Base-by-base conservation (phyloP, 768 basidiomycete species). In the Lepiota brunneoincarnata region DNA sequence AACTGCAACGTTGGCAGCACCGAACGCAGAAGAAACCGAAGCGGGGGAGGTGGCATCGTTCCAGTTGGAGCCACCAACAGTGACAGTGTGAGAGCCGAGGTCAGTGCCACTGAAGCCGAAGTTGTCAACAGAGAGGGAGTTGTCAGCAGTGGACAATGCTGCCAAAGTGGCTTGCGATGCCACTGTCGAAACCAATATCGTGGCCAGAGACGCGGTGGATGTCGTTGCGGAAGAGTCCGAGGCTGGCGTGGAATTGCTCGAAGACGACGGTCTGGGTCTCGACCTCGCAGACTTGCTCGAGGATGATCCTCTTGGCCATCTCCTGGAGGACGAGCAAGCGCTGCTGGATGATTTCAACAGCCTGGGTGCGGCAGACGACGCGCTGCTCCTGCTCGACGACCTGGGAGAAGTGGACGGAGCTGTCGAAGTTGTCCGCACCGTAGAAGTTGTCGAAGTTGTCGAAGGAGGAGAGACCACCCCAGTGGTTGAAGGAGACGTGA, bases 201-300 rank as follows among this genome's bases (percentile, higher is more conserved):
- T 65, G 68, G 42, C 69, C 69, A 17, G 74, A 74, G 58, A 61
- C 60, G 59, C 69, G 76, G 42, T 67, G 65, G 56, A 76, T 61
- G 59, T 77, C 76, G 51, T 66, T 63, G 54, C 64, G 67, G 71
- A 76, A 77, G 57, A 68, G 57, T 57, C 68, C 65, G 53, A 76
- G 59, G 61, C 70, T 69, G 18, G 70, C 64, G 55, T 69, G 67
- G 69, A 73, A 75, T 58, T 76, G 75, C 54, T 75, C 67, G 59
- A 76, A 72, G 41, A 72, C 66, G 51, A 75, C 67, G 47, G 68
- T 69, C 62, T 80, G 78, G 26, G 72, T 72, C 58, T 80, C 78
- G 37, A 78, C 77, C 49, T 78, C 76, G 61, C 78, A 80, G 49
- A 76, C 68, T 49, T 73, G 70, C 62, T 78, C 73, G 37, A 69